Conservation (phyloP, 2,329 filamentous ascomycete species). For the Epichloe festucae region DNA sequence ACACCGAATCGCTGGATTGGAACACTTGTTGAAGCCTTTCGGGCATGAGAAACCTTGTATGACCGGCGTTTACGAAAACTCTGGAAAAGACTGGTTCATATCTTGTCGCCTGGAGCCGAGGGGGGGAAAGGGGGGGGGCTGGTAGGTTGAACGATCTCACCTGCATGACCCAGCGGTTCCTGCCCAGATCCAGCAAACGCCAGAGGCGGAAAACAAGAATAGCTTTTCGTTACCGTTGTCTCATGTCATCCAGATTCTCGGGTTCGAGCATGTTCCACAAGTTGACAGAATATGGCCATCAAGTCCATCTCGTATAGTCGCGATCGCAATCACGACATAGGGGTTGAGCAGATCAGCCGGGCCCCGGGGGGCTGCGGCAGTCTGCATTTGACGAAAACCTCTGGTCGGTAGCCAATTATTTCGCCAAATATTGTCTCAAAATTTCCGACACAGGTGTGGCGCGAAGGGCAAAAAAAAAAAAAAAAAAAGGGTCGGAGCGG, state of each 20-base stretch:
- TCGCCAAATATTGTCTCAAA: constrained; percentile 4
- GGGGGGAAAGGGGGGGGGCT: not conserved
- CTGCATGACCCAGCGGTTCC: not conserved
- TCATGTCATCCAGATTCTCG: constrained; percentile 4
- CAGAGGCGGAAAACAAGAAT: not conserved
- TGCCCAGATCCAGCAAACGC: not conserved
- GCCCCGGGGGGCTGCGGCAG: constrained; percentile 3
- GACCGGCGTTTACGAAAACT: not conserved
- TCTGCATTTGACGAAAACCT: constrained; percentile 6
- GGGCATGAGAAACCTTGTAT: constrained; percentile 2
- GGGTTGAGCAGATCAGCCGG: not conserved
- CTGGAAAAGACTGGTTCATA: not conserved
- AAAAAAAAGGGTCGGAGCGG: constrained; percentile 3
- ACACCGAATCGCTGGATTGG: constrained; percentile 4
- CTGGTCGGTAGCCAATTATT: constrained; percentile 7
- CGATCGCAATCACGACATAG: not conserved
- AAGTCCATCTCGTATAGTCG: not conserved
- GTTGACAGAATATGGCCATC: not conserved
- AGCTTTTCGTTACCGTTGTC: not conserved
- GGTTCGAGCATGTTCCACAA: not conserved
- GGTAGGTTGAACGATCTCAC: not conserved
- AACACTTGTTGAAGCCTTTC: not conserved
- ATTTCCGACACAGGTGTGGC: not conserved
- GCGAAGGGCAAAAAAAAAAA: too few relatives aligned
- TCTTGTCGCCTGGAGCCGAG: not conserved